Evolutionary conservation across 129 eudicot genomes (phyloP), one percentile per base, ranked within the genome.

Genomic region (Tanacetum coccineum): DNA sequence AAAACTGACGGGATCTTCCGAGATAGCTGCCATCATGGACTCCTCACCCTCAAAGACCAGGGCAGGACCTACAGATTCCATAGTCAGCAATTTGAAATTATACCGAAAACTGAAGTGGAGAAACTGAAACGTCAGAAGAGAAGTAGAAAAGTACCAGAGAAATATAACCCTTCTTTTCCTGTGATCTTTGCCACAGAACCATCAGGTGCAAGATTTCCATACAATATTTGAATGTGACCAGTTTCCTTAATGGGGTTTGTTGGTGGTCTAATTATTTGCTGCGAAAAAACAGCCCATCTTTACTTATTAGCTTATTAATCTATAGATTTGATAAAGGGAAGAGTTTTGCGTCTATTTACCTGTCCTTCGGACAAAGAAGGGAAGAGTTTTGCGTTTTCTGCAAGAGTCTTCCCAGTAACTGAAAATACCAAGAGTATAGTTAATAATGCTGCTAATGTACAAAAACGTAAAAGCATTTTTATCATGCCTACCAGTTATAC

Each of bases 111-210:
- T 36, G 40, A 36, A 36, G 40, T 30, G 7, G 5, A 30, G 36
- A 30, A 30, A 30, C 36, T 30, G 36, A 4, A 30, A 30, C 36
- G 1, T 30, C 36, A 30, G 6, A 30, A 30, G 4, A 66, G 42
- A 49, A 45, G 22, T 7, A 25, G 17, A 58, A 36, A 9, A 58
- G 4, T 13, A 58, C 62, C 65, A 32, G 65, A 60, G 65, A 94
- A 94, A 73, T 89, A 89, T 68, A 94, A 58, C 74, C 98, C 98
- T 82, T 94, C 99, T 76, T 94, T 94, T 69, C 99, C 99, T 2
- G 99, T 94, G 68, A 94, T 94, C 81, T 94, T 94, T 40, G 99
- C 99, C 60, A 94, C 99, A 51, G 97, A 89, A 66, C 99, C 99
- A 44, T 94, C 97, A 0, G 99, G 99, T 49, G 99, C 99, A 84